These are phyloP conservation scores for Drosera capensis DNA, from an alignment of 148 eudicot species.

Conservation along the genomic window DNA sequence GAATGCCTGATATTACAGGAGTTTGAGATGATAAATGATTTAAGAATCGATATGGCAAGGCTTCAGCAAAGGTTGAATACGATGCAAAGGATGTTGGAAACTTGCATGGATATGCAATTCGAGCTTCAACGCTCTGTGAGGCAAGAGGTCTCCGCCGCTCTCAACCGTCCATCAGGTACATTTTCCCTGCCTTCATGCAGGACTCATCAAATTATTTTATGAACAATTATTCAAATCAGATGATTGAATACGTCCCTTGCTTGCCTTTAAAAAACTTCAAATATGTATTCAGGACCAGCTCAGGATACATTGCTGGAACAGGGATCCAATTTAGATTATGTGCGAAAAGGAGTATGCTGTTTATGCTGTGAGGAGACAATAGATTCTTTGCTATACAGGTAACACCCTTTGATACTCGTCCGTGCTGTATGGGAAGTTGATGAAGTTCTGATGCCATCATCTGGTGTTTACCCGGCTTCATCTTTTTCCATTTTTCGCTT, in stretches of 20 bases:
- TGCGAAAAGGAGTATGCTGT: conserved; percentile 73
- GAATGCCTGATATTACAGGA: conserved; percentile 56
- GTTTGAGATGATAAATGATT: conserved; percentile 66
- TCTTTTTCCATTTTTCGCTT: no score
- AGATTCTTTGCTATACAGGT: conserved; percentile 79
- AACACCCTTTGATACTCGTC: conserved; percentile 5
- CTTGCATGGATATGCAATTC: conserved; percentile 91
- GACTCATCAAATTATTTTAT: neutral
- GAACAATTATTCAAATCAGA: no score
- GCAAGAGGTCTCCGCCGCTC: conserved; percentile 78
- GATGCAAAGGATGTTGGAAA: conserved; percentile 86
- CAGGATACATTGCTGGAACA: conserved; percentile 15
- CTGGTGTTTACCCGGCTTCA: neutral
- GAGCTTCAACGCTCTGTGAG: conserved; percentile 68
- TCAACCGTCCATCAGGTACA: conserved; percentile 49
- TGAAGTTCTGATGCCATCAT: no score
- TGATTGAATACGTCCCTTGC: no score
- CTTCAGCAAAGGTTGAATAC: conserved; percentile 72
- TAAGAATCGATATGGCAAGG: conserved; percentile 72
- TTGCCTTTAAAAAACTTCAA: no score
- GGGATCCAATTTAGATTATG: conserved; percentile 50
- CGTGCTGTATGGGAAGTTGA: no score
- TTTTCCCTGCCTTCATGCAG: no score
- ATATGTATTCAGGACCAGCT: conserved; percentile 26
- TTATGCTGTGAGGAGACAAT: conserved; percentile 48